Percentiles rank a stretch among this genome's conserved stretches.
Conservation (phyloP, 306 rosid species). For the Lablab purpureus region DNA sequence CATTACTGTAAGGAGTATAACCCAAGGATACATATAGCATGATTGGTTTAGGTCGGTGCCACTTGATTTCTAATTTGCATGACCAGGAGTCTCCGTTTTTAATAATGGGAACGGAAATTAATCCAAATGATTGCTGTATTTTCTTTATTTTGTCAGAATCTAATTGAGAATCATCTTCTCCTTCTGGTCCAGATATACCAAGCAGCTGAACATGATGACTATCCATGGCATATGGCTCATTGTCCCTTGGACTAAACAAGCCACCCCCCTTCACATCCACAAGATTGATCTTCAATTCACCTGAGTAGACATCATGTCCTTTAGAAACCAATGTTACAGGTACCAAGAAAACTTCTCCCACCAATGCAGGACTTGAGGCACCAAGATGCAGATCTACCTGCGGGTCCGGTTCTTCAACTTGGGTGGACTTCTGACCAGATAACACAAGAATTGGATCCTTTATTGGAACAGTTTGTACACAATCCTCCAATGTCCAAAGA, state of each 20-base stretch:
- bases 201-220: constrained; percentile 91
- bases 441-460: constrained; percentile 88
- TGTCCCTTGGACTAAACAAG: constrained; percentile 91
- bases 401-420: constrained; percentile 91
- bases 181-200: constrained; percentile 81
- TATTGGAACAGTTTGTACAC: constrained; percentile 68
- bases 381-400: constrained; percentile 81
- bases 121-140: constrained; percentile 85
- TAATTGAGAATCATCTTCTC: constrained; percentile 67
- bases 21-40: constrained; percentile 92
- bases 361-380: constrained; percentile 83
- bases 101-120: constrained; percentile 84
- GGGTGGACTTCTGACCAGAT: constrained; percentile 84
- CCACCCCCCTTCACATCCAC: constrained; percentile 95
- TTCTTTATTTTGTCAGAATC: constrained; percentile 71
- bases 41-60: constrained; percentile 90
- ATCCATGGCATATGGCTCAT: constrained; percentile 61
- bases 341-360: constrained; percentile 84
- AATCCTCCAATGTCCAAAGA: constrained; percentile 81
- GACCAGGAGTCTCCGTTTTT: constrained; percentile 87
- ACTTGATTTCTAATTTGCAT: constrained; percentile 91
- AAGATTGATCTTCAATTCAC: constrained; percentile 95
- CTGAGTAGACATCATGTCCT: constrained; percentile 82
- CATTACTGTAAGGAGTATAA: constrained; percentile 64
- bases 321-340: constrained; percentile 79